These are phyloP conservation scores for Arthrocladium fulminans DNA, from an alignment of 2,329 filamentous ascomycete genomes.

Conservation along the genomic window DNA sequence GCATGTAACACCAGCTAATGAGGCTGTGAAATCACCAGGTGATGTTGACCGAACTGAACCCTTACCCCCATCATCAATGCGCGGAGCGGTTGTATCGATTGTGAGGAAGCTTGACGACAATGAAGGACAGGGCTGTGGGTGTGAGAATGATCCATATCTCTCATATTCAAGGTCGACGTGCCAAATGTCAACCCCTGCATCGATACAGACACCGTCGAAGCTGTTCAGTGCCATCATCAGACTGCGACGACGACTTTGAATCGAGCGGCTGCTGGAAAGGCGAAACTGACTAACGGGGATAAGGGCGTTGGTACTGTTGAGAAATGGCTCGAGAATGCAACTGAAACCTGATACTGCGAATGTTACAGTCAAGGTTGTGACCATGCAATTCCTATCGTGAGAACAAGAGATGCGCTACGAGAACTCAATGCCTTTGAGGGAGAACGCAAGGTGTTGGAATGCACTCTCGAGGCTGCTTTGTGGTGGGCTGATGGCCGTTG, in stretches of 20 bases:
- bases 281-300: not conserved
- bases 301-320: not conserved
- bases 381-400: not conserved
- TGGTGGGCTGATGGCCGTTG: slow-evolving; percentile 8
- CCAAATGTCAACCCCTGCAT: slow-evolving; percentile 5
- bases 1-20: slow-evolving; percentile 14
- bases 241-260: not conserved
- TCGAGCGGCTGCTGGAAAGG: not conserved
- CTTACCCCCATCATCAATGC: slow-evolving; percentile 12
- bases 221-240: slow-evolving; percentile 11
- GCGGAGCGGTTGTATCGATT: slow-evolving; percentile 12
- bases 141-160: slow-evolving; percentile 11
- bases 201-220: slow-evolving; percentile 11
- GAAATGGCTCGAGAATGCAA: not conserved
- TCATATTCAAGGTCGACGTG: slow-evolving; percentile 13
- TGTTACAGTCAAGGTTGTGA: not conserved
- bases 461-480: slow-evolving; percentile 15
- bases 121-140: slow-evolving; percentile 14
- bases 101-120: slow-evolving; percentile 19
- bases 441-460: slow-evolving; percentile 21
- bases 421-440: slow-evolving; percentile 10
- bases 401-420: slow-evolving; percentile 5
- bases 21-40: slow-evolving; percentile 16
- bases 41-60: slow-evolving; percentile 16
- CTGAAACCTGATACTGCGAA: not conserved